Evolutionary conservation across 2,329 filamentous ascomycete species (phyloP), one percentile per base, ranked within the genome.

Genomic region (Monilinia aucupariae): DNA sequence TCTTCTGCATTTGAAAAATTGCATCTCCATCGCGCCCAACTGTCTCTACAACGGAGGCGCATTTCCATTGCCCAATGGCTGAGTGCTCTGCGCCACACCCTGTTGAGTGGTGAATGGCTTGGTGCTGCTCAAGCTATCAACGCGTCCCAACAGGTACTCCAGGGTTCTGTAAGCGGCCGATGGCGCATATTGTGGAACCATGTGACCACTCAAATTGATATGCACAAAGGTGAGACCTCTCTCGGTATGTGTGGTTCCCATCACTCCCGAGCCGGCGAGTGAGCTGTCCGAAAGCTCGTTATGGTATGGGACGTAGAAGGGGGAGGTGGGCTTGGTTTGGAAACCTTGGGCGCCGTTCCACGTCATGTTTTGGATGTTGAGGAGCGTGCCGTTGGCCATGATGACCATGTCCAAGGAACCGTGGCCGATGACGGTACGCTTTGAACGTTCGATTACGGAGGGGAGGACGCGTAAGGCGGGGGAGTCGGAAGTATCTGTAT

Each of bases 391-490:
- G 68, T 88, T 85, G 1, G 78, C 81, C 64, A 89, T 82, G 62
- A 88, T 75, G 0, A 84, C 82, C 59, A 82, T 75, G 37, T 80
- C 80, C 60, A 80, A 77, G 2, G 68, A 61, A 27, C 89, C 90
- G 71, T 92, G 89, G 3, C 81, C 87, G 70, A 94, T 85, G 68
- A 94, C 81, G 10, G 90, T 89, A 66, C 87, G 86, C 53, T 88
- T 80, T 1, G 88, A 89, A 39, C 80, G 78, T 70, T 93, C 89
- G 66, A 93, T 90, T 43, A 93, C 85, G 45, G 83, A 77, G 0
- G 88, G 88, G 0, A 93, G 79, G 0, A 84, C 84, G 51, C 76
- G 80, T 71, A 82, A 80, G 64, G 75, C 80, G 1, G 83, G 83
- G 30, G 81, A 84, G 27, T 76, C 78, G 32, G 79, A 85, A 8